Evolutionary conservation across 1,284 basidiomycete genomes (phyloP).

Genomic region (Anthracocystis setariae): DNA sequence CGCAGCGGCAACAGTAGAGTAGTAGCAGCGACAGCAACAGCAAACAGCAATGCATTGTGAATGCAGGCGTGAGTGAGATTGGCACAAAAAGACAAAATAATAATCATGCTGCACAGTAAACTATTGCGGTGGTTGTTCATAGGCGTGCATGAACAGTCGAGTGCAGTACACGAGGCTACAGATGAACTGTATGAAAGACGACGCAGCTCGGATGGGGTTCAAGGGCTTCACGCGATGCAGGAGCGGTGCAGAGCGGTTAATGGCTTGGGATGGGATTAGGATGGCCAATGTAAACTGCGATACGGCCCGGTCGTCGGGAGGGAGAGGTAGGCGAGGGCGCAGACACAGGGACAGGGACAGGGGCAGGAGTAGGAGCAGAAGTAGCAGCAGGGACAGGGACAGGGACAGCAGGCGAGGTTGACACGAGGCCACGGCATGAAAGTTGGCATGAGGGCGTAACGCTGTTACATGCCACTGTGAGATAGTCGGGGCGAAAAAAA

Average conservation of each 20-base stretch:
- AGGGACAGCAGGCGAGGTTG: not conserved
- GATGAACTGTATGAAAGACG: not conserved
- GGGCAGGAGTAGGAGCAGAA: too few relatives aligned
- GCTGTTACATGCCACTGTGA: too few relatives aligned
- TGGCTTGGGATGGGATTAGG: too few relatives aligned
- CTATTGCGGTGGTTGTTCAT: too few relatives aligned
- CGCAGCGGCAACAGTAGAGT: conserved; percentile 7
- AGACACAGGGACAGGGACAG: too few relatives aligned
- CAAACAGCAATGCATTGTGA: not conserved
- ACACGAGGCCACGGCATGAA: not conserved
- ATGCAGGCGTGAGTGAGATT: too few relatives aligned
- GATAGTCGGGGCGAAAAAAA: too few relatives aligned
- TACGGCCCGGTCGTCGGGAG: not conserved
- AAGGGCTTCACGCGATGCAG: not conserved
- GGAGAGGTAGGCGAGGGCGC: not conserved
- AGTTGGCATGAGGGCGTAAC: too few relatives aligned
- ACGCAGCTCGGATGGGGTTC: not conserved
- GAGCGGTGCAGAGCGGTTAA: conserved; percentile 4
- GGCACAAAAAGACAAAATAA: not conserved
- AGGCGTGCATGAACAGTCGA: too few relatives aligned
- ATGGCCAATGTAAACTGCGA: too few relatives aligned
- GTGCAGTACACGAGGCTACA: not conserved
- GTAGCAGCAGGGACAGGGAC: not conserved
- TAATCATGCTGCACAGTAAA: not conserved
- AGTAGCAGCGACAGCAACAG: not conserved